A percentile compares a stretch with the other conserved stretches of the same genome.
phyloP scores from a whole-genome alignment of 805 yeast genomes.

The Yamadazyma sp. region DNA sequence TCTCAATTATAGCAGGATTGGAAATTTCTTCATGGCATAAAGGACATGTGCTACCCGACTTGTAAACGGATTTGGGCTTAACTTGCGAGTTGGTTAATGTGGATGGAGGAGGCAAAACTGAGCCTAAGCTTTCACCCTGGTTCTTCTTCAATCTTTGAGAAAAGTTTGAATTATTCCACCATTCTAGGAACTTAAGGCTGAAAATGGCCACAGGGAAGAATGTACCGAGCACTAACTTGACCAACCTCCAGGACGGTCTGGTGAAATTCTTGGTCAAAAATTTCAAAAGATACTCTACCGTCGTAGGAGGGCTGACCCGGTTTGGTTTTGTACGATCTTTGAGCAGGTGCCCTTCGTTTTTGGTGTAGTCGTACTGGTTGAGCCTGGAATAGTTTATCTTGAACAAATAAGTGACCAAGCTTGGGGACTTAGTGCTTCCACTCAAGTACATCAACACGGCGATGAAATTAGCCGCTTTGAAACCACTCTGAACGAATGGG shows the following conservation, averaged over 20 bases:
- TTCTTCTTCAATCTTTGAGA: constrained; percentile 56
- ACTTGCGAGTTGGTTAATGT: constrained; percentile 15
- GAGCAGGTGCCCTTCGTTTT: constrained; percentile 23
- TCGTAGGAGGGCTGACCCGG: constrained; percentile 43
- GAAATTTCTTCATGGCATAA: constrained; percentile 63
- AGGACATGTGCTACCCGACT: constrained; percentile 53
- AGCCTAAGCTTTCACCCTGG: constrained; percentile 45
- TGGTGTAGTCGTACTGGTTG: constrained; percentile 48
- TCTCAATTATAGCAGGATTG: constrained; percentile 85
- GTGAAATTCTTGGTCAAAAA: constrained; percentile 23
- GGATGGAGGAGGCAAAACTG: constrained; percentile 50
- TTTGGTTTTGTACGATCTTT: constrained; percentile 18
- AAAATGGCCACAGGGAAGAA: constrained; percentile 82
- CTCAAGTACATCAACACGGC: constrained; percentile 66
- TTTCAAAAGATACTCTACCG: constrained; percentile 32
- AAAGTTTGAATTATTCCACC: constrained; percentile 87
- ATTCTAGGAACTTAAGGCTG: constrained; percentile 77
- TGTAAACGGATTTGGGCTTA: constrained; percentile 22
- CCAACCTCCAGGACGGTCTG: constrained; percentile 31
- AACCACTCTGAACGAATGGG: constrained; percentile 54
- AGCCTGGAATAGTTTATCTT: constrained; percentile 66
- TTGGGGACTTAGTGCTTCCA: constrained; percentile 62
- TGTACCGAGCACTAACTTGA: constrained; percentile 42
- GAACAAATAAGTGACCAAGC: constrained; percentile 59
- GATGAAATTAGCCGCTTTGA: constrained; percentile 51